phyloP scores from a whole-genome alignment of 148 eudicot species.

The Diospyros lotus region DNA sequence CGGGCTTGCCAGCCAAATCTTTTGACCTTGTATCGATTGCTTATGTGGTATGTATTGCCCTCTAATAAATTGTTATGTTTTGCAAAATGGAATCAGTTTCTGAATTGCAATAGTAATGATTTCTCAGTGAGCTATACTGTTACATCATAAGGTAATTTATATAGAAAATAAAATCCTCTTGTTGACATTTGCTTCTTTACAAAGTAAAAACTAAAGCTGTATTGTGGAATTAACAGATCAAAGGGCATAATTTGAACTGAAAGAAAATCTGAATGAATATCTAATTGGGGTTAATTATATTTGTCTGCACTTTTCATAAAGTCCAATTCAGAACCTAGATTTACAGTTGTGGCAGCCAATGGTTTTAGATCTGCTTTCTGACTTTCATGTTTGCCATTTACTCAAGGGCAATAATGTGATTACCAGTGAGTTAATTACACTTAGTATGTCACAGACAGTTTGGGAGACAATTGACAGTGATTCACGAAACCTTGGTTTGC shows the following conservation, averaged over 20 bases:
- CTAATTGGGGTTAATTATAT: too few relatives aligned
- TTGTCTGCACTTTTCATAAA: too few relatives aligned
- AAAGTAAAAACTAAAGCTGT: neutral
- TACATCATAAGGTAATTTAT: neutral
- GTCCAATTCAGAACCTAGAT: too few relatives aligned
- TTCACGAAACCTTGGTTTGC: too few relatives aligned
- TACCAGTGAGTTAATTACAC: too few relatives aligned
- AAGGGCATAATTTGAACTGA: neutral
- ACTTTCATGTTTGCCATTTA: too few relatives aligned
- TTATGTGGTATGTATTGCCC: conserved; percentile 59
- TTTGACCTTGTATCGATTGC: conserved; percentile 91
- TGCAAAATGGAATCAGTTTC: neutral
- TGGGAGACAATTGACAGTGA: too few relatives aligned
- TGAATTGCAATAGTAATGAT: neutral
- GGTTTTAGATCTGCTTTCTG: too few relatives aligned
- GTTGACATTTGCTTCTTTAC: neutral
- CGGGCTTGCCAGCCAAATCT: conserved; percentile 69
- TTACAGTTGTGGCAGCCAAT: too few relatives aligned
- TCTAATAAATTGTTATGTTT: neutral
- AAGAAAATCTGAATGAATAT: neutral
- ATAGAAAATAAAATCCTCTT: neutral
- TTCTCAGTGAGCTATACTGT: neutral
- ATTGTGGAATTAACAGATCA: neutral
- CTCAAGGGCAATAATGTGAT: too few relatives aligned
- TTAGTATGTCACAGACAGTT: too few relatives aligned